Conservation (phyloP, 805 yeast genomes). For the Barnettozyma californica region DNA sequence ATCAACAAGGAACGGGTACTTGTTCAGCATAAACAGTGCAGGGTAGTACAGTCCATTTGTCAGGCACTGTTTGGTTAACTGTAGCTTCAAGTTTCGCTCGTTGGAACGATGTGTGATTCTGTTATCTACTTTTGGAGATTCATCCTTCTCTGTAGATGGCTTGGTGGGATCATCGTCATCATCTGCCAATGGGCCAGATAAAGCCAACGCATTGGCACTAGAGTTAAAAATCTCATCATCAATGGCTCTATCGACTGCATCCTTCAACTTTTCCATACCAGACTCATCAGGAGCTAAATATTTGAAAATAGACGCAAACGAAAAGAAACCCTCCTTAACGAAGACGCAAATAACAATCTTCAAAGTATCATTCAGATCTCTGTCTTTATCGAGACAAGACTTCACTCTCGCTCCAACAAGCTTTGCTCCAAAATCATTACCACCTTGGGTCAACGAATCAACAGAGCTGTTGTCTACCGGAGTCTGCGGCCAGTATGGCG, state of each 20-base stretch:
- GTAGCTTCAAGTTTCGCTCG: constrained; percentile 33
- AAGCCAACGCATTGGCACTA: constrained; percentile 71
- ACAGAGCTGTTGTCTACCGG: constrained; percentile 31
- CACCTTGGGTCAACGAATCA: constrained; percentile 40
- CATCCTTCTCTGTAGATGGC: constrained; percentile 5
- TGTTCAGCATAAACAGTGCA: constrained; percentile 49
- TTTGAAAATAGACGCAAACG: constrained; percentile 55
- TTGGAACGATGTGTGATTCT: not conserved
- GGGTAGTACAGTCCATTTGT: constrained; percentile 60
- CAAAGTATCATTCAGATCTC: constrained; percentile 36
- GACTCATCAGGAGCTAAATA: constrained; percentile 49
- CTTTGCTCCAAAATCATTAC: constrained; percentile 50
- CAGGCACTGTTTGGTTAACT: constrained; percentile 48
- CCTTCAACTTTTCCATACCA: constrained; percentile 39
- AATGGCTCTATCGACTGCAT: constrained; percentile 38
- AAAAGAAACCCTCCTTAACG: constrained; percentile 60
- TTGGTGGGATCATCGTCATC: constrained; percentile 52
- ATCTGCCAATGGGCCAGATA: constrained; percentile 77
- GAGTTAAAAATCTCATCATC: constrained; percentile 57
- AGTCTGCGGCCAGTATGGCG: constrained; percentile 64
- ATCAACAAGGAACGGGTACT: constrained; percentile 56
- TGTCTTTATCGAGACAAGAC: constrained; percentile 24
- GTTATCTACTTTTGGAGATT: not conserved
- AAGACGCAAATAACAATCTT: constrained; percentile 47
- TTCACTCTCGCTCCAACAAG: constrained; percentile 44